Conservation (phyloP, 106 monocot genomes). For the Allium fistulosum region DNA sequence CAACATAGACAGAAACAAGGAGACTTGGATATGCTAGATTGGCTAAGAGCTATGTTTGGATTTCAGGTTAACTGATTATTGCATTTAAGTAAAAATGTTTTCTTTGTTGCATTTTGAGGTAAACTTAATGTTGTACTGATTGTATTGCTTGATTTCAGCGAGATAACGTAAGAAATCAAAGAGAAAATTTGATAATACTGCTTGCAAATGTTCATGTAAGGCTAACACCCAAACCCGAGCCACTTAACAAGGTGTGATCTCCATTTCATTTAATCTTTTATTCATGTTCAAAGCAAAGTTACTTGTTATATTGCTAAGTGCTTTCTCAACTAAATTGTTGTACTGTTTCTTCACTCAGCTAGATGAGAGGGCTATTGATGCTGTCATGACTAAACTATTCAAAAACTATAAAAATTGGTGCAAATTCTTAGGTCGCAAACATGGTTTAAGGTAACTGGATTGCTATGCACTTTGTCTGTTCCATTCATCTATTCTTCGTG, state of each 20-base stretch:
- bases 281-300: no score
- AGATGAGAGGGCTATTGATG: conserved; percentile 92
- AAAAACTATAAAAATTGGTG: conserved; percentile 96
- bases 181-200: conserved; percentile 82
- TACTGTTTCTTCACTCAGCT: conserved; percentile 40
- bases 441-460: conserved; percentile 60
- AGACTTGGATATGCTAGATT: conserved; percentile 87
- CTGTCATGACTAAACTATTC: conserved; percentile 77
- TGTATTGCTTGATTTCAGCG: conserved; percentile 36
- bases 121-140: no score
- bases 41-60: conserved; percentile 94
- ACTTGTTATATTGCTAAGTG: no score
- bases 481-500: conserved; percentile 1
- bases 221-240: conserved; percentile 83
- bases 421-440: conserved; percentile 90
- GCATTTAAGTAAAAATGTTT: not conserved
- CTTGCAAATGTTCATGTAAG: conserved; percentile 87
- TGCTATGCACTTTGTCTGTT: not conserved
- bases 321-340: not conserved
- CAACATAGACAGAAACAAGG: conserved; percentile 72
- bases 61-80: conserved; percentile 55
- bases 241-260: conserved; percentile 68
- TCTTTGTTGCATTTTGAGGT: conserved; percentile 4
- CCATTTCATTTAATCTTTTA: no score
- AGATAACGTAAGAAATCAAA: conserved; percentile 86